Evolutionary conservation across 306 rosid species (phyloP), one percentile per base, ranked within the genome.

Genomic region (Cicer judaicum): DNA sequence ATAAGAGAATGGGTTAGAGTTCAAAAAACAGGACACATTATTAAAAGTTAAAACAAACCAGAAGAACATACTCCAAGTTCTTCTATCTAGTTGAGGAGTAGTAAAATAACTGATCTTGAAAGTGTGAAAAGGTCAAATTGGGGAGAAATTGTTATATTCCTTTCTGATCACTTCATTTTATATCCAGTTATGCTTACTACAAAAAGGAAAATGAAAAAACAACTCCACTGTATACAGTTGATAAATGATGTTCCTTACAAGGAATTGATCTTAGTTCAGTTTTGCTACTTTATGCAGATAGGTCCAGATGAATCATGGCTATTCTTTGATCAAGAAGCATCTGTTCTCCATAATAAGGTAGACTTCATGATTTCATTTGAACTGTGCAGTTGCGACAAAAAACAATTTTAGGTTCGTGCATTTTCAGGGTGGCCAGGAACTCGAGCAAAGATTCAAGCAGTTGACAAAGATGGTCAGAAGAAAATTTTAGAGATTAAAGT

Each of bases 371-470:
- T 85, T 53, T 76, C 74, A 68, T 38, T 60, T 77, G 62, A 79
- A 59, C 77, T 16, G 64, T 44, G 56, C 82, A 80, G 84, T 80
- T 73, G 89, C 79, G 84, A 83, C 89, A 19, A 76, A 75, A 87
- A 83, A 84, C 78, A 72, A 77, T 79, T 81, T 81, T 76, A 93
- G 96, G 94, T 93, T 75, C 97, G 98, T 75, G 97, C 97, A 41
- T 91, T 93, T 87, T 88, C 97, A 91, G 98, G 98, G 54, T 91
- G 98, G 96, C 98, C 97, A 38, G 97, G 98, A 85, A 88, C 97
- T 68, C 85, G 87, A 72, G 91, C 97, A 24, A 89, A 89, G 86
- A 75, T 91, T 70, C 80, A 77, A 63, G 74, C 78, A 14, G 71
- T 76, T 72, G 89, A 85, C 68, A 85, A 82, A 80, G 84, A 73